phyloP scores from a whole-genome alignment of 2,329 filamentous ascomycete species.

The Nothomitra cinnamomea region DNA sequence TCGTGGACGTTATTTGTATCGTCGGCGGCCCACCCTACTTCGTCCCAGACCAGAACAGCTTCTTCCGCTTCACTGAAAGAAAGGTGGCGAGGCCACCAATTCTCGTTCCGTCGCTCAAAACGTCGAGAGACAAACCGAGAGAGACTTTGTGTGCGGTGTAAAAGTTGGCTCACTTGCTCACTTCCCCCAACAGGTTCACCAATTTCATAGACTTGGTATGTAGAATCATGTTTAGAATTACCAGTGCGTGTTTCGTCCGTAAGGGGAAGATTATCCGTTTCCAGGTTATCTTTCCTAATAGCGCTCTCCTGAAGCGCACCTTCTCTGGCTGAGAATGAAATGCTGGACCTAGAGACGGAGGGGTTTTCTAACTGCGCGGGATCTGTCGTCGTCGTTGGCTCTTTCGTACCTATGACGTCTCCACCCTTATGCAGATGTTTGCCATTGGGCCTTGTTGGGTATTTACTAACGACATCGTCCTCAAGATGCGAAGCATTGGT shows the following conservation, averaged over 20 bases:
- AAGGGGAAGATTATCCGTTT: not conserved
- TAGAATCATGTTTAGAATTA: not conserved
- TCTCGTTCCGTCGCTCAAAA: slow-evolving; percentile 29
- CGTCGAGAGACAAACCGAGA: slow-evolving; percentile 17
- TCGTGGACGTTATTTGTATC: slow-evolving; percentile 17
- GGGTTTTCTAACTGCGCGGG: not conserved
- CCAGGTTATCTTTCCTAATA: not conserved
- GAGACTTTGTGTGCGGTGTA: slow-evolving; percentile 47
- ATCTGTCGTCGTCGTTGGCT: no score
- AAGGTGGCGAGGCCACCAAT: slow-evolving; percentile 51
- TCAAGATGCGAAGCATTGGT: not conserved
- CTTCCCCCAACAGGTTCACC: not conserved
- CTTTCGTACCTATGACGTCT: not conserved
- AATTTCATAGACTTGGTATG: not conserved
- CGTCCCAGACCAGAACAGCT: slow-evolving; percentile 50
- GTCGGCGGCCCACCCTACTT: slow-evolving; percentile 28
- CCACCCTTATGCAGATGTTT: not conserved
- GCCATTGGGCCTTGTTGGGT: not conserved
- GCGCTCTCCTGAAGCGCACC: not conserved
- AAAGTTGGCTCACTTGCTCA: slow-evolving; percentile 23
- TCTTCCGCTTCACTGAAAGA: slow-evolving; percentile 64
- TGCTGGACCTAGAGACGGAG: not conserved
- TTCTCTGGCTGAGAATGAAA: not conserved
- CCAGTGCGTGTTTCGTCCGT: not conserved
- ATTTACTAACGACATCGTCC: not conserved